phyloP scores from a whole-genome alignment of 306 rosid genomes.

The Canavalia ensiformis region DNA sequence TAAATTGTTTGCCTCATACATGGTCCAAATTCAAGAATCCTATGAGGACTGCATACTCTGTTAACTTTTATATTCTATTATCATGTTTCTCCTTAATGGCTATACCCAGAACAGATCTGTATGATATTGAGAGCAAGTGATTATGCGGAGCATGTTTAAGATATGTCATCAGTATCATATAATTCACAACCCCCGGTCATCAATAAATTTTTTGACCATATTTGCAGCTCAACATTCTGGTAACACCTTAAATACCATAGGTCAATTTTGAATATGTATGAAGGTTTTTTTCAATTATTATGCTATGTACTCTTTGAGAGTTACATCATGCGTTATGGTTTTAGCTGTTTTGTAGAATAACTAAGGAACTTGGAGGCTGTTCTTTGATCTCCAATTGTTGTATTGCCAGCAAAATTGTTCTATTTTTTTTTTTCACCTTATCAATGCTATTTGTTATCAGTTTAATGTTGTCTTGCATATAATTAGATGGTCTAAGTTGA shows the following conservation, averaged over 20 bases:
- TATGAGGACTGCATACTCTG: not conserved
- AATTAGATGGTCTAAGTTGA: not conserved
- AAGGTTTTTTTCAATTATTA: constrained; percentile 34
- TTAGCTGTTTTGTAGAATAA: constrained; percentile 41
- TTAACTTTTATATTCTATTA: not conserved
- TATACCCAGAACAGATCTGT: constrained; percentile 68
- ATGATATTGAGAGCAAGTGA: constrained; percentile 85
- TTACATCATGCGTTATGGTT: constrained; percentile 33
- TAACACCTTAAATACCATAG: constrained; percentile 44
- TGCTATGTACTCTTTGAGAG: constrained; percentile 44
- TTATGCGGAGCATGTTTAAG: constrained; percentile 44
- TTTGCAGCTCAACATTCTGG: constrained; percentile 48
- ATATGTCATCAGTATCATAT: constrained; percentile 26
- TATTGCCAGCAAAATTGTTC: constrained; percentile 17
- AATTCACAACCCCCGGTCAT: constrained; percentile 31
- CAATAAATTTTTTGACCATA: constrained; percentile 25
- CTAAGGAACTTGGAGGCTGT: constrained; percentile 32
- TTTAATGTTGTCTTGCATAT: not conserved
- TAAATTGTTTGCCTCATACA: constrained; percentile 1
- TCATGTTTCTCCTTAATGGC: constrained; percentile 59
- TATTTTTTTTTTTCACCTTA: not conserved
- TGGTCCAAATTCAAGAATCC: not conserved
- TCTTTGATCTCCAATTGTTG: constrained; percentile 38
- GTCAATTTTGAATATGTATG: constrained; percentile 47
- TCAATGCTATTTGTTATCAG: constrained; percentile 29